Conservation (phyloP, 805 yeast species). For the Tetrapisispora phaffii region DNA sequence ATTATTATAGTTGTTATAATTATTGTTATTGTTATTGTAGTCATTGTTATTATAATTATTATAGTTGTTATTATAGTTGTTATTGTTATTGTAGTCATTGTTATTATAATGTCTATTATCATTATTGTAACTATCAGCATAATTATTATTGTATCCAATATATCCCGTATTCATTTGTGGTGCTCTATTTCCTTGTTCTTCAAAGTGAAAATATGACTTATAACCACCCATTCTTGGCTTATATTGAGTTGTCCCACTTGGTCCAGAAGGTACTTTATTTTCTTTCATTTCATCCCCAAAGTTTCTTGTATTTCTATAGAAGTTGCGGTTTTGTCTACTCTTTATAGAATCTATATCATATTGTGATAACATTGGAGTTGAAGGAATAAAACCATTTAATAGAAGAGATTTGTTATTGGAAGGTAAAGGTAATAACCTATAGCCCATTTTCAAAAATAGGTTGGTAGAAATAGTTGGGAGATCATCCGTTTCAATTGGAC, state of each 20-base stretch:
- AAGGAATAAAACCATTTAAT: constrained; percentile 66
- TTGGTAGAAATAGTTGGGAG: constrained; percentile 35
- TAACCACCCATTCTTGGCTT: constrained; percentile 44
- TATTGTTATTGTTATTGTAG: constrained; percentile 6
- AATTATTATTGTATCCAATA: constrained; percentile 10
- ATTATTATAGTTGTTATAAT: constrained; percentile 1
- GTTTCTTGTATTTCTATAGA: constrained; percentile 27
- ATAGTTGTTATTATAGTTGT: neutral
- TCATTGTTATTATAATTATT: constrained; percentile 3
- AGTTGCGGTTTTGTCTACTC: constrained; percentile 33
- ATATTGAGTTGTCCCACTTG: constrained; percentile 38
- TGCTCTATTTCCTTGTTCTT: constrained; percentile 14
- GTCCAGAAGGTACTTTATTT: constrained; percentile 38
- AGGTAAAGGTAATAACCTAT: constrained; percentile 39
- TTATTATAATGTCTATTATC: constrained; percentile 7
- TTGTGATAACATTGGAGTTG: constrained; percentile 47
- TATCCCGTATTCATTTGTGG: constrained; percentile 1
- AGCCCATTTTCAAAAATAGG: constrained; percentile 38
- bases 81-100: constrained; percentile 7
- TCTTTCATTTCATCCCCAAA: constrained; percentile 30
- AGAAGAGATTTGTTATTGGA: constrained; percentile 65
- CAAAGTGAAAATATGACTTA: constrained; percentile 33
- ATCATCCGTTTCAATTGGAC: constrained; percentile 30
- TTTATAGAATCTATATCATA: constrained; percentile 58
- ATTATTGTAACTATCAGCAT: constrained; percentile 5